Percentiles rank a stretch among this genome's conserved stretches.
Conservation (phyloP, 1,139 yeast genomes). For the Ashbya aceris region DNA sequence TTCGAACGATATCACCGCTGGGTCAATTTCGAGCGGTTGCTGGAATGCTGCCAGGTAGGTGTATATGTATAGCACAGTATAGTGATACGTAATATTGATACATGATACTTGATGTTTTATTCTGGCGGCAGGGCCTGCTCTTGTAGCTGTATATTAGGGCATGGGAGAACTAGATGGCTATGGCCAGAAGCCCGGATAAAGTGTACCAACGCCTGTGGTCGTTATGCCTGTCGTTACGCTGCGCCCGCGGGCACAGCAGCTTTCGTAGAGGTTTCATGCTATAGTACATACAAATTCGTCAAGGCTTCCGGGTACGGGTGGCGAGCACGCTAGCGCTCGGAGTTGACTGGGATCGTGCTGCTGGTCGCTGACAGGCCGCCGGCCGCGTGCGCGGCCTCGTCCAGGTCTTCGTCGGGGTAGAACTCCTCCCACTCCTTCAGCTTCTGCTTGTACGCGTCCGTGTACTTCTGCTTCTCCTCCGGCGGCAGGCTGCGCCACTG, state of each 20-base stretch:
- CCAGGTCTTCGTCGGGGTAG: conserved; percentile 22
- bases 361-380: background rate
- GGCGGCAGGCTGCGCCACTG: conserved; percentile 28
- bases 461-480: conserved; percentile 26
- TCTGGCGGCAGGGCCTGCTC: too few species aligned
- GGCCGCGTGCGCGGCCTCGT: conserved; percentile 4
- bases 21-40: conserved; percentile 79
- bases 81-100: too few species aligned
- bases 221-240: too few species aligned
- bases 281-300: background rate
- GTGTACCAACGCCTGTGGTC: too few species aligned
- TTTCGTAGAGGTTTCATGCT: background rate
- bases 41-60: conserved; percentile 74
- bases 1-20: conserved; percentile 80
- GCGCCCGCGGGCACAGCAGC: too few species aligned
- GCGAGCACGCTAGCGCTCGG: background rate
- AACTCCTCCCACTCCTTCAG: conserved; percentile 31
- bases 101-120: too few species aligned
- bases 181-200: too few species aligned
- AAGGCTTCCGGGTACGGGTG: background rate
- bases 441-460: conserved; percentile 28
- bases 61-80: conserved; percentile 7
- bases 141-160: too few species aligned
- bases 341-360: conserved; percentile 1
- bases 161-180: too few species aligned